Conservation (phyloP, 305 asterid species). For the Fraxinus xanthoxyloides region DNA sequence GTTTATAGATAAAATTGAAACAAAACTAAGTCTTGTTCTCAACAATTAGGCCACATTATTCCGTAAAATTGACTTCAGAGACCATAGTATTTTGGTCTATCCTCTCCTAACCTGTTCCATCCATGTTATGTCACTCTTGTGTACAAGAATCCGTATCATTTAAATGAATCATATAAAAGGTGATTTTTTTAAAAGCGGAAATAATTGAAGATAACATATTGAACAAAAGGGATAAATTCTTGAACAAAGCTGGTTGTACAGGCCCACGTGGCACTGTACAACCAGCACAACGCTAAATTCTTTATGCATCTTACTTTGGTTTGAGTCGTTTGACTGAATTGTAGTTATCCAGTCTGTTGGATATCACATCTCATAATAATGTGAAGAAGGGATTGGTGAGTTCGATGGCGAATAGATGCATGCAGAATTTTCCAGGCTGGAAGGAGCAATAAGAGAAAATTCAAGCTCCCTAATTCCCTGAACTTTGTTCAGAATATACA, state of each 20-base stretch:
- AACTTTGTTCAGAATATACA: not conserved
- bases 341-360: not conserved
- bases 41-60: not conserved
- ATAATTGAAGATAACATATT: not conserved
- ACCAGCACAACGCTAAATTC: not conserved
- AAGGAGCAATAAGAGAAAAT: not conserved
- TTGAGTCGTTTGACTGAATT: not conserved
- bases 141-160: not conserved
- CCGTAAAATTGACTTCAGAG: not conserved
- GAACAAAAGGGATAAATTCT: not conserved
- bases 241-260: too few species aligned
- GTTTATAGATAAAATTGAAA: not conserved
- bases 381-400: not conserved
- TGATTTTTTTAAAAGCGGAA: not conserved
- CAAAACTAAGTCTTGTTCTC: not conserved
- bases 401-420: not conserved
- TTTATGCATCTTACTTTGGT: not conserved
- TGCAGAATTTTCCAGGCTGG: conserved; percentile 23
- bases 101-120: not conserved
- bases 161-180: not conserved
- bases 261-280: too few species aligned
- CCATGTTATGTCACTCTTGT: too few species aligned
- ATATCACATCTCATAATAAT: not conserved
- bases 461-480: conserved; percentile 7
- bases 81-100: not conserved